Percentiles rank a stretch among this genome's conserved stretches.
Conservation (phyloP, 768 basidiomycete genomes). For the Serendipita indica region DNA sequence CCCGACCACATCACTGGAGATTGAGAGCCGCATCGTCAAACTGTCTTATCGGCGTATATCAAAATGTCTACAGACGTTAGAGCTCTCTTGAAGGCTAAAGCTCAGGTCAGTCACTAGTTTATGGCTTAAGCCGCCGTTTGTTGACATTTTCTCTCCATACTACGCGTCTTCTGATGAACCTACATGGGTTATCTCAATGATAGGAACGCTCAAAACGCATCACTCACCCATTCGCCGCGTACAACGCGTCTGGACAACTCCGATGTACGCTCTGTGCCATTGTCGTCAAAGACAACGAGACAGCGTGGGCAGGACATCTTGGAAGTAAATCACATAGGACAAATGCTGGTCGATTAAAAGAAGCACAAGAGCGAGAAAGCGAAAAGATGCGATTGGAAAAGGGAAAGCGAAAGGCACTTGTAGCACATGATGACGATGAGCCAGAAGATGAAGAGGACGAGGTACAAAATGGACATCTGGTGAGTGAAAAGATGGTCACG, state of each 20-base stretch:
- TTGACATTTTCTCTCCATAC: conserved; percentile 68
- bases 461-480: background rate
- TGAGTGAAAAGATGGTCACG: background rate
- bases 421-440: conserved; percentile 24
- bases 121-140: conserved; percentile 9
- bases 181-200: no score
- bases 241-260: conserved; percentile 49
- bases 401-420: conserved; percentile 24
- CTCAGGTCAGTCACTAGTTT: background rate
- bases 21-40: no score
- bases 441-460: conserved; percentile 13
- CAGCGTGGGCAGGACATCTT: conserved; percentile 78
- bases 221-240: conserved; percentile 57
- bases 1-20: no score
- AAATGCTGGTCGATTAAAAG: conserved; percentile 42
- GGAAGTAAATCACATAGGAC: conserved; percentile 67
- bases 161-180: no score
- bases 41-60: no score
- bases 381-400: conserved; percentile 18
- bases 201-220: conserved; percentile 46
- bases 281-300: conserved; percentile 49
- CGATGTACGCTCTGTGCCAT: conserved; percentile 51
- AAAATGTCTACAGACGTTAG: conserved; percentile 3
- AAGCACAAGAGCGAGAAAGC: conserved; percentile 34
- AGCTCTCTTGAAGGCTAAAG: conserved; percentile 5